Conservation (phyloP, 78 protist species). For the slime mould (Dictyostelium discoideum) region dicty_2.7 NC_007088.5:7518001-7518500, state of each 20-base stretch:
- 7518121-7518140: not conserved
- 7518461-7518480: constrained; percentile 48
- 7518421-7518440: constrained; percentile 30
- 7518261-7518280: constrained; percentile 66
- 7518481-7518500: constrained; percentile 39
- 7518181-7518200: constrained; percentile 43
- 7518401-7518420: constrained; percentile 58
- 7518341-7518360: constrained; percentile 41
- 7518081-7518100: not conserved
- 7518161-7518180: constrained; percentile 47
- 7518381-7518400: constrained; percentile 33
- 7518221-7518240: constrained; percentile 58
- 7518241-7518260: constrained; percentile 74
- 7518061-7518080: not conserved
- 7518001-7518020: not conserved
- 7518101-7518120: not conserved
- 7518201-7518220: constrained; percentile 45
- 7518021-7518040: not conserved
- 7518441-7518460: not conserved
- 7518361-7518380: constrained; percentile 42
- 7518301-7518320: constrained; percentile 41
- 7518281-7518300: constrained; percentile 62
- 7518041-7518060: constrained; percentile 41
- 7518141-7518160: constrained; percentile 8
- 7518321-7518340: not conserved